Base-by-base conservation (phyloP, 495 filamentous ascomycete species). In the Lasiosphaeria hispida region DNA sequence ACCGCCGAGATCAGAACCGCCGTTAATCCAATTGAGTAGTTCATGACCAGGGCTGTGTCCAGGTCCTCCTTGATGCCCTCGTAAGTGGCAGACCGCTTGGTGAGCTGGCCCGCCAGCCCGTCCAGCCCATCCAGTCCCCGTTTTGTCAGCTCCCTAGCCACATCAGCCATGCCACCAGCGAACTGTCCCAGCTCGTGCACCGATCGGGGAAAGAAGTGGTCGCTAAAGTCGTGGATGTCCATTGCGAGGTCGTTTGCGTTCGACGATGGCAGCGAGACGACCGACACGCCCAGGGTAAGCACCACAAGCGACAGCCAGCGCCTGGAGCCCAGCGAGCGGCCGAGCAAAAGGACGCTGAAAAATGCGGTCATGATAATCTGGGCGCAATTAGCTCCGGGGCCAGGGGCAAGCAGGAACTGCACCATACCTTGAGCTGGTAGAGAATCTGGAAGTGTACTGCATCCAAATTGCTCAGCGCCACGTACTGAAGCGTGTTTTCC, bases 401-500 rank as follows among this genome's bases (percentile, higher is more conserved):
- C 8, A 15, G 8, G 47, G 0, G 10, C 23, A 65, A 48, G 35
- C 41, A 62, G 15, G 33, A 13, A 0, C 10, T 6, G 7, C 33
- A 17, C 18, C 50, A 44, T 61, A 75, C 73, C 72, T 96, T 96
- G 34, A 97, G 77, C 69, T 98, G 94, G 64, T 91, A 93, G 17
- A 94, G 86, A 47, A 95, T 85, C 71, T 97, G 92, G 71, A 96
- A 97, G 40, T 91, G 88, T 7, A 93, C 90, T 1, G 94, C 87
- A 53, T 92, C 91, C 57, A 97, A 75, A 66, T 98, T 97, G 57
- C 89, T 89, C 17, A 97, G 82, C 2, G 91, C 94, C 48, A 96
- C 81, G 71, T 96, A 98, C 72, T 97, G 91, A 15, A 98, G 74
- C 4, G 87, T 88, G 67, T 96, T 97, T 65, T 96, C 89, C 23